Percentiles rank a stretch among this genome's conserved stretches.
phyloP scores from a whole-genome alignment of 345 rosid genomes.

The Xanthoceras sorbifolium region DNA sequence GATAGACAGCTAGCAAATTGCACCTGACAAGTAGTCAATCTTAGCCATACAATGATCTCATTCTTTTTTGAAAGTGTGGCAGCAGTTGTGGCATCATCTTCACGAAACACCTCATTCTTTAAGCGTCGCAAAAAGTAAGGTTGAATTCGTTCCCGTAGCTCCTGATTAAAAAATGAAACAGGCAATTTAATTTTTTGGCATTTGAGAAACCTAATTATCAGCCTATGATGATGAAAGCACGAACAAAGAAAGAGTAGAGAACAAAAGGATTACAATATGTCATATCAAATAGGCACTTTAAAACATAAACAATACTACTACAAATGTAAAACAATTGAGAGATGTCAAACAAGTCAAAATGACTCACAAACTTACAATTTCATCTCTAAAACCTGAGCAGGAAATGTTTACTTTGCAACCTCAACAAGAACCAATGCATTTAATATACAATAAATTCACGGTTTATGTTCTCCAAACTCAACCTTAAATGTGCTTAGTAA shows the following conservation, averaged over 20 bases:
- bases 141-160: conserved; percentile 83
- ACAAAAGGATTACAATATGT: neutral
- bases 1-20: conserved; percentile 13
- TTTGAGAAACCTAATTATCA: neutral
- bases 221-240: neutral
- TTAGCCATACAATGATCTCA: conserved; percentile 93
- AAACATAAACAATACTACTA: neutral
- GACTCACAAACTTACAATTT: neutral
- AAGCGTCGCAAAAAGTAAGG: conserved; percentile 93
- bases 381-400: neutral
- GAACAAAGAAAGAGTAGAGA: neutral
- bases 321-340: neutral
- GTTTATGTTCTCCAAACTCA: neutral
- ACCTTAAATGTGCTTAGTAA: neutral
- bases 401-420: neutral
- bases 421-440: conserved; percentile 10
- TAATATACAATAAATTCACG: neutral
- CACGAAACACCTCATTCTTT: conserved; percentile 82
- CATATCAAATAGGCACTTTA: neutral
- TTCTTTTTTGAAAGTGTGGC: conserved; percentile 82
- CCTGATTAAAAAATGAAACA: conserved; percentile 40
- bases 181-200: neutral
- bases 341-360: neutral
- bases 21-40: conserved; percentile 88
- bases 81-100: conserved; percentile 43